These are phyloP conservation scores for Lathyrus sativus DNA, from an alignment of 306 rosid species.

Conservation along the genomic window DNA sequence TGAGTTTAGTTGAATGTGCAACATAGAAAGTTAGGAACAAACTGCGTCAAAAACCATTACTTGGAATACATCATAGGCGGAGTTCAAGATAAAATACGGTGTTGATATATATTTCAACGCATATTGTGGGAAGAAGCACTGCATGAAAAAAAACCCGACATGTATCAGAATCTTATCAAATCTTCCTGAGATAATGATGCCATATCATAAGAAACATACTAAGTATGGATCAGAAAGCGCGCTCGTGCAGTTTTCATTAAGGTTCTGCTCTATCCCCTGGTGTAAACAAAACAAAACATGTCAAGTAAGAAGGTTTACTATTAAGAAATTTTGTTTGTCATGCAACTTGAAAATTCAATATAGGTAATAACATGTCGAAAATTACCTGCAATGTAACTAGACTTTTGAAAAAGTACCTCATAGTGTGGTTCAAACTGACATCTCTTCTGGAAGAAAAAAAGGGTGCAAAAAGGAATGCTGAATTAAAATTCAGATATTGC, in stretches of 20 bases:
- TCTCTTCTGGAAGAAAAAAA: slow-evolving; percentile 58
- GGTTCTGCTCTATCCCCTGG: slow-evolving; percentile 60
- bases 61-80: slow-evolving; percentile 73
- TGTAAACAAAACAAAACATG: no score
- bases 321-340: no score
- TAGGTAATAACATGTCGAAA: neutral
- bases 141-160: slow-evolving; percentile 34
- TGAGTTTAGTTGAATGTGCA: slow-evolving; percentile 17
- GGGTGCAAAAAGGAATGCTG: neutral
- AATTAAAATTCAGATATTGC: neutral
- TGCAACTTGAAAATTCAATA: no score
- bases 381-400: slow-evolving; percentile 79
- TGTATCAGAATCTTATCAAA: slow-evolving; percentile 33
- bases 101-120: slow-evolving; percentile 54
- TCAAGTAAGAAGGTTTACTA: no score
- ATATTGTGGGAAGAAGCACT: slow-evolving; percentile 81
- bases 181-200: slow-evolving; percentile 2
- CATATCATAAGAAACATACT: slow-evolving; percentile 49
- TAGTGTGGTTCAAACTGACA: slow-evolving; percentile 59
- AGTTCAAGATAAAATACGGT: slow-evolving; percentile 71
- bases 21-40: slow-evolving; percentile 10
- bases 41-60: slow-evolving; percentile 39
- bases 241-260: slow-evolving; percentile 61
- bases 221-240: slow-evolving; percentile 46
- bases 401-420: slow-evolving; percentile 65